phyloP scores from a whole-genome alignment of 257 asterid genomes.

The Fraxinus quadrangulata region DNA sequence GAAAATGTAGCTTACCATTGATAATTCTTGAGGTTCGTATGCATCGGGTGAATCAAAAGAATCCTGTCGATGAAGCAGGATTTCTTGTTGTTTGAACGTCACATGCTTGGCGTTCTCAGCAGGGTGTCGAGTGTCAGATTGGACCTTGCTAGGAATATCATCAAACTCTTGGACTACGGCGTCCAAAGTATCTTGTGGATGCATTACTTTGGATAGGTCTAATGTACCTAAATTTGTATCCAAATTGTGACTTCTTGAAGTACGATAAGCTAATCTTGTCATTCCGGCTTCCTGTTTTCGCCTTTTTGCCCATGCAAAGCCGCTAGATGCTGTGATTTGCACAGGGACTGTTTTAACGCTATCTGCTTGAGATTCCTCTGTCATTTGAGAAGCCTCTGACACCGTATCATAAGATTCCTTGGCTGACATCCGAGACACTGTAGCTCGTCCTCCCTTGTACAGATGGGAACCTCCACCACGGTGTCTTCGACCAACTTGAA shows the following conservation, averaged over 20 bases:
- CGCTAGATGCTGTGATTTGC: slow-evolving; percentile 45
- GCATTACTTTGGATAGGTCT: slow-evolving; percentile 35
- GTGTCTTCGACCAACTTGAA: slow-evolving; percentile 40
- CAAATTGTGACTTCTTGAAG: slow-evolving; percentile 41
- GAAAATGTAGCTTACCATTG: slow-evolving; percentile 38
- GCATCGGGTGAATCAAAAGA: slow-evolving; percentile 54
- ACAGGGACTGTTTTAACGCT: slow-evolving; percentile 61
- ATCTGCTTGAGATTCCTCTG: slow-evolving; percentile 53
- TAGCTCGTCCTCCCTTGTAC: slow-evolving; percentile 47
- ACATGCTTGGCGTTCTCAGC: slow-evolving; percentile 34
- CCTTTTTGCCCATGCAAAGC: slow-evolving; percentile 56
- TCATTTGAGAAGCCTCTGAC: slow-evolving; percentile 66
- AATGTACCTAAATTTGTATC: slow-evolving; percentile 13
- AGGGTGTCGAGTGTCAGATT: background rate
- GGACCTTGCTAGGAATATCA: slow-evolving; percentile 28
- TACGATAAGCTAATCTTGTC: slow-evolving; percentile 40
- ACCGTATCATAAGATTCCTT: slow-evolving; percentile 59
- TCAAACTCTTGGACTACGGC: slow-evolving; percentile 40
- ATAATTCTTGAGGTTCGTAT: slow-evolving; percentile 40
- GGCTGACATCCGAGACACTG: slow-evolving; percentile 43
- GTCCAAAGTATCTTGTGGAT: slow-evolving; percentile 27
- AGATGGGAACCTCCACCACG: slow-evolving; percentile 23
- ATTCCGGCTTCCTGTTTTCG: slow-evolving; percentile 50
- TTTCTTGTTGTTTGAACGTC: slow-evolving; percentile 31
- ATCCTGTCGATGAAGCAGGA: slow-evolving; percentile 36